These are phyloP conservation scores for Psilocybe subaeruginosa DNA, from an alignment of 768 basidiomycete genomes.

Conservation along the genomic window DNA sequence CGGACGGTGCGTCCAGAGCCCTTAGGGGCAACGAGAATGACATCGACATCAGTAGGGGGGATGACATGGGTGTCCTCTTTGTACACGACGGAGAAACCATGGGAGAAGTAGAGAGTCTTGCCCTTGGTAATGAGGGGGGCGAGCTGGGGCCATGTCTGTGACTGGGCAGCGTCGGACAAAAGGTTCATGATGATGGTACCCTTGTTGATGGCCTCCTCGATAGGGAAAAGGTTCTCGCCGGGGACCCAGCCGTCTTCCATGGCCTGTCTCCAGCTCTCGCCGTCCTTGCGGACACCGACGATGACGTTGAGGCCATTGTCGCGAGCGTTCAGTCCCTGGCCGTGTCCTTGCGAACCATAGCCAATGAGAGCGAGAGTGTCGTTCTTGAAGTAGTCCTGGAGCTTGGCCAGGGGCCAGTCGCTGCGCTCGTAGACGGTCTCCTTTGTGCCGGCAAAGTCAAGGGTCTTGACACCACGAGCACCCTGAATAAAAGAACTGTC, in stretches of 20 bases:
- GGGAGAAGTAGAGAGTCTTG: conserved; percentile 99
- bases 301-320: conserved; percentile 99
- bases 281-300: conserved; percentile 95
- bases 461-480: conserved; percentile 87
- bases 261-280: conserved; percentile 97
- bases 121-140: conserved; percentile 98
- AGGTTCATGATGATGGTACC: conserved; percentile 99
- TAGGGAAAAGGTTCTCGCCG: conserved; percentile 96
- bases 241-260: conserved; percentile 97
- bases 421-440: conserved; percentile 94
- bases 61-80: conserved; percentile 95
- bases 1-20: conserved; percentile 99
- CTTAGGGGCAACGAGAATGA: conserved; percentile 99
- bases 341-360: conserved; percentile 98
- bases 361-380: conserved; percentile 99
- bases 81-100: conserved; percentile 99
- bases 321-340: conserved; percentile 97
- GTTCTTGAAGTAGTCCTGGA: conserved; percentile 99
- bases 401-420: conserved; percentile 97
- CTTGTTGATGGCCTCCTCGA: conserved; percentile 93
- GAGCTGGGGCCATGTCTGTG: conserved; percentile 88
- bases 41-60: conserved; percentile 92
- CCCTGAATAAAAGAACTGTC: conserved; percentile 29
- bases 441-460: conserved; percentile 94
- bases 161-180: conserved; percentile 99